Conservation (phyloP, 2,329 filamentous ascomycete genomes). For the Arthrobotrys conoides region DNA sequence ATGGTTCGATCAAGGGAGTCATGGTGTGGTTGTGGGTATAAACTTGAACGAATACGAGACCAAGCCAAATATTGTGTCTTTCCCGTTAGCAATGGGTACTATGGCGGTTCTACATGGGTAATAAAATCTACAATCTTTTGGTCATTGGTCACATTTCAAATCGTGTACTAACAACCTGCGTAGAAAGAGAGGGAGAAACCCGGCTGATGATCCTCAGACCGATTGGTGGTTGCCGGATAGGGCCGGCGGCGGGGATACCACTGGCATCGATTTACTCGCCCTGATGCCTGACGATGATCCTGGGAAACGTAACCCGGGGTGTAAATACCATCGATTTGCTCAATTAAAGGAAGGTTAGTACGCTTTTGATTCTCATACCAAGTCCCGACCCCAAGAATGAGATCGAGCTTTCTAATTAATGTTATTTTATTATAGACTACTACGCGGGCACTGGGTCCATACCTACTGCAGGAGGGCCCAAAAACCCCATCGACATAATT, state of each 20-base stretch:
- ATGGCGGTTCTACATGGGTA: constrained; percentile 50
- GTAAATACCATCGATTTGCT: constrained; percentile 8
- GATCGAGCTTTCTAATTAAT: no score
- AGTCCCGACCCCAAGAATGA: background rate
- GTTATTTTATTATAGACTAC: constrained; percentile 4
- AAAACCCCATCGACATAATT: background rate
- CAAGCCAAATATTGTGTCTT: background rate
- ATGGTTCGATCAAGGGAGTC: constrained; percentile 35
- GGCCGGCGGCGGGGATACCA: background rate
- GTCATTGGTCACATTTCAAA: background rate
- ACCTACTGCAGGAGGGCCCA: constrained; percentile 11
- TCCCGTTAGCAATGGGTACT: constrained; percentile 7
- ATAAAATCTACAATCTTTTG: background rate
- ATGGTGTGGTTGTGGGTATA: constrained; percentile 34
- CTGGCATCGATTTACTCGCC: background rate
- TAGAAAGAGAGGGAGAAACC: constrained; percentile 28
- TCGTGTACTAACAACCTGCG: background rate
- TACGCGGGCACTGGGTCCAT: constrained; percentile 8
- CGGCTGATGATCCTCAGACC: constrained; percentile 39
- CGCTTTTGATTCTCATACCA: background rate
- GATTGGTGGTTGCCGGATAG: constrained; percentile 31
- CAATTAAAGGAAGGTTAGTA: constrained; percentile 23
- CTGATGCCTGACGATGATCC: constrained; percentile 2
- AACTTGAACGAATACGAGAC: background rate
- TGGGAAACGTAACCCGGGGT: constrained; percentile 23